Base-by-base conservation (phyloP, 2,329 filamentous ascomycete species). In the Berkeleyomyces rouxiae region DNA sequence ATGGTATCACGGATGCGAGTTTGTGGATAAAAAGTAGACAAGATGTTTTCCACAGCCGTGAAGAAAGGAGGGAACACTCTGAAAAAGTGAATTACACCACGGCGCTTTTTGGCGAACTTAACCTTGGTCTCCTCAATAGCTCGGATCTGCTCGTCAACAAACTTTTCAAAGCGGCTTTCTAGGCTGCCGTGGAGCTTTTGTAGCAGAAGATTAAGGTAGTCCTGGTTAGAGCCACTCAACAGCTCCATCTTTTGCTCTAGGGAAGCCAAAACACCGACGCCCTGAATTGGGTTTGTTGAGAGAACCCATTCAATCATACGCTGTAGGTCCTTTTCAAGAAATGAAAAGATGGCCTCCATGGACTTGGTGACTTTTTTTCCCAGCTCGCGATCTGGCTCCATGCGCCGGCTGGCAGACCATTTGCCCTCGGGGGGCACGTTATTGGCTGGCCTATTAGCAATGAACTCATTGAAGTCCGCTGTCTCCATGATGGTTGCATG, bases 41-140 rank as follows among this genome's bases (percentile, higher is more conserved):
- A 79, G 82, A 95, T 91, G 69, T 86, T 90, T 74, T 96, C 91
- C 1, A 96, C 82, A 0, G 87, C 84, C 0, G 82, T 74, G n/a
- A 85, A 85, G 74, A 96, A 96, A 64, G 85, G 78, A 0, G 92
- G 93, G 77, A 97, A 97, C 47, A 92, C 86, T 67, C 89, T 88
- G 77, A 97, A 92, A 73, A 97, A 97, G 13, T 86, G 85, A 69
- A 97, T 96, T 63, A 99, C 89, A 9, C 93, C 92, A 75, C 95
- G 96, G 67, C 93, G 87, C 78, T 97, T 97, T 78, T 96, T 96
- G 74, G 96, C 90, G 47, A 67, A 64, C 77, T 96, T 96, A 72
- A 99, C 92, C 74, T 97, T 97, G 46, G 91, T 97, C 66, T 97
- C 93, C 74, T 97, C 93, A 66, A 97, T 96, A 4, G 90, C 91